A percentile compares a stretch with the other conserved stretches of the same genome.
phyloP scores from a whole-genome alignment of 352 stramenopile genomes.

The Globisporangium nunn region DNA sequence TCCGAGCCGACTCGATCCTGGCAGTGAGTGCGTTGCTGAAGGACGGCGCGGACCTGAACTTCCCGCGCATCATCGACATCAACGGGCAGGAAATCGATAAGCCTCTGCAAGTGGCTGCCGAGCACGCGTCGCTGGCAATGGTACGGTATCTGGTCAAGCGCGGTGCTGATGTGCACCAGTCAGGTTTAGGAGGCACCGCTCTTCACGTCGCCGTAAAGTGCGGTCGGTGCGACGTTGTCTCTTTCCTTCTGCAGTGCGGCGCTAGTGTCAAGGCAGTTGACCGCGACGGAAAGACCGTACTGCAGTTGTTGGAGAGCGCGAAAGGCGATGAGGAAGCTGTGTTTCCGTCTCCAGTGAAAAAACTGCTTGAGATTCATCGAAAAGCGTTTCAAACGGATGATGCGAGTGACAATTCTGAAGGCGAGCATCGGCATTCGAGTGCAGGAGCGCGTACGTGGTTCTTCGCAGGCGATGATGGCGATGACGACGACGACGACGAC shows the following conservation, averaged over 20 bases:
- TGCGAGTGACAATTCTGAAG: constrained; percentile 49
- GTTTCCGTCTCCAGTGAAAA: constrained; percentile 36
- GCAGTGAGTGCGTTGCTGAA: constrained; percentile 68
- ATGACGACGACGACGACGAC: constrained; percentile 37
- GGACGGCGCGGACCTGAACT: constrained; percentile 72
- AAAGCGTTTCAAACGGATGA: constrained; percentile 19
- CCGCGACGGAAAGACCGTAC: constrained; percentile 39
- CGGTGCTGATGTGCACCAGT: constrained; percentile 59
- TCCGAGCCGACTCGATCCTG: constrained; percentile 59
- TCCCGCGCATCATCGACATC: constrained; percentile 33
- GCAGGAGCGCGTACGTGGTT: constrained; percentile 25
- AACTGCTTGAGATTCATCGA: constrained; percentile 48
- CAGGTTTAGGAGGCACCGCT: constrained; percentile 41
- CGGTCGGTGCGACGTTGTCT: constrained; percentile 67
- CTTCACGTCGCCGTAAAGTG: constrained; percentile 54
- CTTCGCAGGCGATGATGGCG: constrained; percentile 33
- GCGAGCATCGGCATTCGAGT: constrained; percentile 11
- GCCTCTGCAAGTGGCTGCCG: constrained; percentile 54
- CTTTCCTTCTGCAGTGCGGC: constrained; percentile 72
- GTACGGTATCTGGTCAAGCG: constrained; percentile 73
- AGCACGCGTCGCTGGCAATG: constrained; percentile 59
- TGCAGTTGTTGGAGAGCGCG: constrained; percentile 27
- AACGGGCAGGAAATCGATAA: constrained; percentile 55
- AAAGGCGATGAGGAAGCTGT: not conserved
- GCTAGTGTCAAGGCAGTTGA: constrained; percentile 48